phyloP scores from a whole-genome alignment of 768 basidiomycete species.

The Melanogaster broomeanus region DNA sequence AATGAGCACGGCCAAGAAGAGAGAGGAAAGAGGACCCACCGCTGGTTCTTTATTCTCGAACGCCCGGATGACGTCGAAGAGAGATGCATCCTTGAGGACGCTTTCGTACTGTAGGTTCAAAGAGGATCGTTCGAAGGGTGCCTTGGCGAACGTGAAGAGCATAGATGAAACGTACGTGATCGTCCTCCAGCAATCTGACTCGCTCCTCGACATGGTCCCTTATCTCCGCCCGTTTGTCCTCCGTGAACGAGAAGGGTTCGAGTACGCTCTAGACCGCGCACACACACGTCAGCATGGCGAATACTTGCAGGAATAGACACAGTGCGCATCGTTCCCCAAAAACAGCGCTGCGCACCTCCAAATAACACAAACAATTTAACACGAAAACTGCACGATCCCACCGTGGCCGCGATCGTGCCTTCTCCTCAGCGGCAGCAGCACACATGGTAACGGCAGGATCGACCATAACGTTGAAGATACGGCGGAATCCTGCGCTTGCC shows the following conservation, averaged over 20 bases:
- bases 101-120: constrained; percentile 11
- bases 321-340: background rate
- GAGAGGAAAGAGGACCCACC: constrained; percentile 9
- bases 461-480: constrained; percentile 79
- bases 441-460: constrained; percentile 85
- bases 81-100: constrained; percentile 30
- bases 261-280: constrained; percentile 52
- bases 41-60: constrained; percentile 25
- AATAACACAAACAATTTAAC: constrained; percentile 82
- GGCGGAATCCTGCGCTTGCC: constrained; percentile 16
- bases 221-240: constrained; percentile 56
- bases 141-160: background rate
- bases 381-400: constrained; percentile 89
- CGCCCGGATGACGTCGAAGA: constrained; percentile 23
- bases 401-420: constrained; percentile 48
- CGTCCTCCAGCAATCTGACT: constrained; percentile 66
- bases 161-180: constrained; percentile 69
- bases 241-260: constrained; percentile 68
- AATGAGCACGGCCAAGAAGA: background rate
- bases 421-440: constrained; percentile 63
- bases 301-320: background rate
- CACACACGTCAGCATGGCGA: background rate
- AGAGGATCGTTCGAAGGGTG: no score
- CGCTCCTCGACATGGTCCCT: constrained; percentile 60
- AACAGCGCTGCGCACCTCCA: constrained; percentile 56